phyloP scores from a whole-genome alignment of 768 basidiomycete species.

The Trametes punicea region DNA sequence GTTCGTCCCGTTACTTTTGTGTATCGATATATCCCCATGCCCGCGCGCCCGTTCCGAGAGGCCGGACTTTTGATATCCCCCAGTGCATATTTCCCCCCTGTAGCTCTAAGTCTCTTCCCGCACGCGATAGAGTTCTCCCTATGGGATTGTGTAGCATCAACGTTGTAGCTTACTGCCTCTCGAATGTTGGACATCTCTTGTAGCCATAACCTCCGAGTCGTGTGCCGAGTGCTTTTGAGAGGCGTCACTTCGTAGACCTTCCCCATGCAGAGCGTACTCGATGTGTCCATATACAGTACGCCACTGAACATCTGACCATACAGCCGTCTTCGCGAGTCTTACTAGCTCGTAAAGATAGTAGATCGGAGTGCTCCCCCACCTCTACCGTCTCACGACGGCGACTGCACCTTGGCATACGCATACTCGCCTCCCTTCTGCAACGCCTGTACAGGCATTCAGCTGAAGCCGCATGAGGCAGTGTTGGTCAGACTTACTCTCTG shows the following conservation, averaged over 20 bases:
- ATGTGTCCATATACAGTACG: too few relatives aligned
- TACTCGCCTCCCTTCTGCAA: slow-evolving; percentile 34
- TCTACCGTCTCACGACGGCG: not conserved
- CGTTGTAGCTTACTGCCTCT: not conserved
- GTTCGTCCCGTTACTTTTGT: slow-evolving; percentile 4
- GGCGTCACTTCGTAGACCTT: too few relatives aligned
- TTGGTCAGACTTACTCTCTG: slow-evolving; percentile 16
- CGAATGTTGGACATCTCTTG: not conserved
- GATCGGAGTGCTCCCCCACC: too few relatives aligned
- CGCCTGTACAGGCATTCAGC: slow-evolving; percentile 7
- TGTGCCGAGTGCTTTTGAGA: too few relatives aligned
- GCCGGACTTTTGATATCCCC: not conserved
- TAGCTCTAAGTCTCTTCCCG: slow-evolving; percentile 14
- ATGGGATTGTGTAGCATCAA: slow-evolving; percentile 11
- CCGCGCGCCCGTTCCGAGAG: not conserved
- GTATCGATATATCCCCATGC: slow-evolving; percentile 16
- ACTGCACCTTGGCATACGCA: slow-evolving; percentile 22
- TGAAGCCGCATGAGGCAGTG: too few relatives aligned
- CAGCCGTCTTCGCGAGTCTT: too few relatives aligned
- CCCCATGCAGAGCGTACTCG: too few relatives aligned
- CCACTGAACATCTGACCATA: too few relatives aligned
- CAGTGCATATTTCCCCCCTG: slow-evolving; percentile 5
- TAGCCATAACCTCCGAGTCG: not conserved
- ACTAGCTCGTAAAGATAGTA: too few relatives aligned
- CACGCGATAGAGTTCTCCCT: slow-evolving; percentile 1